These are phyloP conservation scores for Elsinoe australis DNA, from an alignment of 2,329 filamentous ascomycete species.

Conservation along the genomic window DNA sequence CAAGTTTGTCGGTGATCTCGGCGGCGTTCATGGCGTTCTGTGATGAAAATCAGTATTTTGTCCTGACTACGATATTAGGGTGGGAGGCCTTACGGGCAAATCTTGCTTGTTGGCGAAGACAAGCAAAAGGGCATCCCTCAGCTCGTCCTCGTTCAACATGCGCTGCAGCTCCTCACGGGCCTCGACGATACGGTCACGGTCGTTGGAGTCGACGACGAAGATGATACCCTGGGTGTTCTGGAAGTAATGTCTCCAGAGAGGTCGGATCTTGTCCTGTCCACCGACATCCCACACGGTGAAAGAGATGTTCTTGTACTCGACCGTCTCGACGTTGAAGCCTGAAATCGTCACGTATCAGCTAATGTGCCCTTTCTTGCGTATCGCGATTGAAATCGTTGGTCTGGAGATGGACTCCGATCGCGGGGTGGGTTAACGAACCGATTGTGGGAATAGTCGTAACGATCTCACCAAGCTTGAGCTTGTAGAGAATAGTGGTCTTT, in stretches of 20 bases:
- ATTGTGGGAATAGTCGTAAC: slow-evolving; percentile 98
- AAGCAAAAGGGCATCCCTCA: slow-evolving; percentile 87
- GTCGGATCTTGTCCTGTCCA: slow-evolving; percentile 97
- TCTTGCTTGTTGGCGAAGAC: slow-evolving; percentile 99
- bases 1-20: slow-evolving; percentile 99
- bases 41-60: slow-evolving; percentile 2
- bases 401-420: neutral
- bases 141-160: slow-evolving; percentile 96
- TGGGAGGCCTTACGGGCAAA: slow-evolving; percentile 61
- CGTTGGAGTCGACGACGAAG: slow-evolving; percentile 96
- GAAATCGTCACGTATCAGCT: slow-evolving; percentile 13
- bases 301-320: slow-evolving; percentile 98
- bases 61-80: neutral
- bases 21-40: slow-evolving; percentile 99
- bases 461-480: slow-evolving; percentile 95
- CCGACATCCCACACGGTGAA: slow-evolving; percentile 99
- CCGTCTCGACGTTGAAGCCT: slow-evolving; percentile 96
- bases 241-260: slow-evolving; percentile 96
- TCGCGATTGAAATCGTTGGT: neutral
- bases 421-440: slow-evolving; percentile 39
- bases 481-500: slow-evolving; percentile 99
- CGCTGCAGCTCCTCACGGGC: slow-evolving; percentile 88
- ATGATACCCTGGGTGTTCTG: slow-evolving; percentile 93
- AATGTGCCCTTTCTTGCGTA: neutral
- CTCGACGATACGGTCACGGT: slow-evolving; percentile 85